Evolutionary conservation across 768 basidiomycete genomes (phyloP), one percentile per base, ranked within the genome.

Genomic region (Tephrocybe sp.): DNA sequence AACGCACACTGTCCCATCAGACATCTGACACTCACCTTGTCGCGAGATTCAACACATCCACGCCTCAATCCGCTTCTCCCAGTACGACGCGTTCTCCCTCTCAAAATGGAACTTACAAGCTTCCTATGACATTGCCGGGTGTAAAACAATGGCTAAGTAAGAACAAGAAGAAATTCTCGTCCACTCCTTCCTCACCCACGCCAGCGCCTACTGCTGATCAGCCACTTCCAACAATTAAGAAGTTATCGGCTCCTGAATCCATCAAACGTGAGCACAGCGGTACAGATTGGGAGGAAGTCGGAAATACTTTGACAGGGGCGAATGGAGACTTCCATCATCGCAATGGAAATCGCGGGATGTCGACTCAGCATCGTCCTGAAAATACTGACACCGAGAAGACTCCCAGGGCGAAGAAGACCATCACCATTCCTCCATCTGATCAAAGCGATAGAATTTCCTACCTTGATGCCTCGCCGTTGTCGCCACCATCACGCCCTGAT

Each of bases 61-160:
- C 75, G 1, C 76, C 79, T 11, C 73, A 78, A 0, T 68, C 77
- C 25, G 74, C 79, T 37, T 71, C 77, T 44, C 63, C 64, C 31
- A 68, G 69, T 43, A 51, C 69, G 15, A 69, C 73, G 11, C 65
- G 75, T 44, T 67, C 73, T 7, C 59, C 73, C 19, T 64, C 70
- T 9, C 66, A 70, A 53, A 66, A 68, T 56, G 59, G 67, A 52
- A 66, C 67, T 31, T 65, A 69, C 34, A 76, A 83, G 59, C 70
- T 92, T 39, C 89, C 89, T 1, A 88, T 81, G 64, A 89, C 81
- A 16, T 74, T 87, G 16, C 84, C 88, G 44, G 89, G 84, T 19
- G 89, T 91, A 21, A 86, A 83, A 65, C 88, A 86, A 58, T 92
- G 89, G 89, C 64, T 91, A 36, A 86, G 73, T 55, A 81, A 76